These are phyloP conservation scores for Candida oleophila DNA, from an alignment of 805 yeast genomes.

Conservation along the genomic window DNA sequence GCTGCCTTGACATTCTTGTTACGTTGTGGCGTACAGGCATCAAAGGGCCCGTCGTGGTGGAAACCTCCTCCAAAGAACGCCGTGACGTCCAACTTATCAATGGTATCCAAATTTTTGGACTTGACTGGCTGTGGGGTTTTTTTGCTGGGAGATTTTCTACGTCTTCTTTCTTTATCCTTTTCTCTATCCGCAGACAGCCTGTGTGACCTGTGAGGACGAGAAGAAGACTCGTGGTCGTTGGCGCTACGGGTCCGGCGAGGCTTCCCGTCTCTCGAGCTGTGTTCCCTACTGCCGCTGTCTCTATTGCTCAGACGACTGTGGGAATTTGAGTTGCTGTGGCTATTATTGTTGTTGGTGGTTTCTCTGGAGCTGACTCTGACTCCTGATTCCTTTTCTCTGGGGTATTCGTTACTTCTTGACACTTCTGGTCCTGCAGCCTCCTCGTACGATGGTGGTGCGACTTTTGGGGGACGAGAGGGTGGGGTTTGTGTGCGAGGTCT, in stretches of 20 bases:
- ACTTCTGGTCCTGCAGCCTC: conserved; percentile 59
- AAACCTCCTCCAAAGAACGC: conserved; percentile 91
- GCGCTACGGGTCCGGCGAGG: conserved; percentile 6
- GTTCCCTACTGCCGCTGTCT: not conserved
- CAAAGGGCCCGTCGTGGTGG: conserved; percentile 99
- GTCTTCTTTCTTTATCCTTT: conserved; percentile 11
- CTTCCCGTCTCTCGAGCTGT: not conserved
- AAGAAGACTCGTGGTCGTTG: conserved; percentile 4
- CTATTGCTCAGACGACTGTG: not conserved
- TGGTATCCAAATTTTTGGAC: conserved; percentile 82
- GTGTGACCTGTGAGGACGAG: not conserved
- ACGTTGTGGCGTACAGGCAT: conserved; percentile 96
- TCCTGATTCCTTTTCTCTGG: conserved; percentile 47
- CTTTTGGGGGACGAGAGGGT: conserved; percentile 32
- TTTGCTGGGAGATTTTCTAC: conserved; percentile 35
- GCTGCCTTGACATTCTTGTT: conserved; percentile 74
- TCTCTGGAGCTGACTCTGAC: not conserved
- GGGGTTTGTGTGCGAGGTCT: conserved; percentile 14
- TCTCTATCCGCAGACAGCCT: conserved; percentile 13
- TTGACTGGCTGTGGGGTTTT: conserved; percentile 45
- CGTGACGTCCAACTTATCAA: conserved; percentile 93
- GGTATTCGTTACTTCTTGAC: conserved; percentile 42
- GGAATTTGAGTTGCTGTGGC: not conserved
- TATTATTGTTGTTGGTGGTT: not conserved
- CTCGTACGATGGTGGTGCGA: conserved; percentile 66